Evolutionary conservation across 2,329 filamentous ascomycete species (phyloP), one percentile per base, ranked within the genome.

Genomic region (Xylariaceae sp.): DNA sequence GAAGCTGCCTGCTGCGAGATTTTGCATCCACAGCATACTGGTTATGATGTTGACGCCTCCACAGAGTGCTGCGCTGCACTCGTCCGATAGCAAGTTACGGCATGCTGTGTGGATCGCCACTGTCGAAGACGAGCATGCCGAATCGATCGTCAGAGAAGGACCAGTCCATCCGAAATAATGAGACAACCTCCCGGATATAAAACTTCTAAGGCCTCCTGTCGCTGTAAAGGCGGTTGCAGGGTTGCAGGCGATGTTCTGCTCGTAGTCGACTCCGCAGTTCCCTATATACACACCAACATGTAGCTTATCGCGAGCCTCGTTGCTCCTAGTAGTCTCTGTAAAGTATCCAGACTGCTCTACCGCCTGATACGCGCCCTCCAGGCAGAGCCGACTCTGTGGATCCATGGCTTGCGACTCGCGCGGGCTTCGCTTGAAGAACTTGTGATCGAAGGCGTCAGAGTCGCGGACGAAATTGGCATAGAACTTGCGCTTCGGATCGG

Each of bases 241-340:
- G 37, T 79, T 65, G 26, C 70, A 71, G 1, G 69, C 68, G 1
- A 77, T 59, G 48, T 80, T 78, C 37, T 72, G 45, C 18, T 78
- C 71, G 55, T 80, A 80, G 48, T 80, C 76, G 1, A 56, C 62
- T 0, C 56, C 61, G 23, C 68, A 67, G 3, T 65, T 50, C 6
- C 76, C 76, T 1, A 79, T 59, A 44, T 73, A 80, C 18, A 66
- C 70, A 2, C 77, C 78, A 1, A 77, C 59, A 16, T 64, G 47
- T n/a, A 52, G 20, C 2, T 55, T 29, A 9, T 43, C 50, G 18
- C 55, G 48, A 5, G 59, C 45, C 19, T 20, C 19, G 18, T 59
- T 40, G 19, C 32, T 19, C 2, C 46, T 29, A 6, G 43, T 18
- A 20, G 40, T 23, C 3, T 47, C 42, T 20, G 45, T 29, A 51